Base-by-base conservation (phyloP, 768 basidiomycete genomes). In the Panaeolus cyanescens region DNA sequence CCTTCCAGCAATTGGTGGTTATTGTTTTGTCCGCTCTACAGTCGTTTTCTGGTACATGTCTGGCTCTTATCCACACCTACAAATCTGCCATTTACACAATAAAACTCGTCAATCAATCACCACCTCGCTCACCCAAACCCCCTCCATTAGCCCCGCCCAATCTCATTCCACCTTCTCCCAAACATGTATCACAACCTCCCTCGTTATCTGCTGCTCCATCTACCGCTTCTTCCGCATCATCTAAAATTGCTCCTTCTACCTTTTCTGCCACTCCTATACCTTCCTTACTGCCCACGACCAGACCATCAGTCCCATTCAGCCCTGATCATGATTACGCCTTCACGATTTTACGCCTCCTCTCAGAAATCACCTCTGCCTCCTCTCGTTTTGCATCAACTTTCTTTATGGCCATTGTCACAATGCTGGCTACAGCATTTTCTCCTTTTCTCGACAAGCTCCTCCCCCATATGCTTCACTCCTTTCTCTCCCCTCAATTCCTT, bases 21-120 rank as follows among this genome's bases (percentile, higher is more conserved):
- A 71, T 90, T 63, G 74, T 91, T 19, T 87, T 96, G 20, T 91
- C 93, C 12, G 80, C 87, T 30, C 79, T 94, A 13, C 92, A 92
- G 66, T 78, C 82, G 5, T 72, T 93, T 32, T 92, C 92, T 0
- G 87, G 90, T 8, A 74, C 80, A 34, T 88, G 87, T 65, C 83
- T 93, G 12, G 79, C 85, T 34, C 75, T 93, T 56, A 85, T 91
- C 50, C 83, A 89, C 54, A 77, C 83, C 20, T 90, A 91, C 77
- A 87, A 84, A 70, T 88, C 86, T 65, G 80, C 83, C 13, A 68
- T 89, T 7, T 77, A 74, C 59, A 88, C 89, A 42, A 86, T 90
- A 65, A 88, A 85, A 72, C 80, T 80, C 31, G 87, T 91, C 28
- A 88, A 91, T 63, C 77, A 82, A 65, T 72, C 69, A 10, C 73